phyloP scores from a whole-genome alignment of 805 yeast genomes.

The Ogataea nakhonphanomensis region DNA sequence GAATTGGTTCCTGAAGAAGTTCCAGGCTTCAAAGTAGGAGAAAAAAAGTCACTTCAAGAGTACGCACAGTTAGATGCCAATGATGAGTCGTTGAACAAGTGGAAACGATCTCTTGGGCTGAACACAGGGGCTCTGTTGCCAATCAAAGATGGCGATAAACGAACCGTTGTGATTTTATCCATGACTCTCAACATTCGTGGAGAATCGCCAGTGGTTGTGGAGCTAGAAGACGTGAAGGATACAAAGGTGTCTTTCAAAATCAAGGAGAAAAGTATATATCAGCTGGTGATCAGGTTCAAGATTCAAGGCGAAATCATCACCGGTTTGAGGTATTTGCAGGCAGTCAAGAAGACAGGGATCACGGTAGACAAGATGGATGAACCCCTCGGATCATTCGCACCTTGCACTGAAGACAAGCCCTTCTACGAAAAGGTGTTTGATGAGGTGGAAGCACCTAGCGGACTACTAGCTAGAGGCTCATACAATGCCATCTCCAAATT shows the following conservation, averaged over 20 bases:
- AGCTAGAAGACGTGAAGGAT: slow-evolving; percentile 55
- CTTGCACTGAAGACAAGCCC: slow-evolving; percentile 78
- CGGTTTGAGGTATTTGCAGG: slow-evolving; percentile 82
- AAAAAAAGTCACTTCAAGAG: slow-evolving; percentile 78
- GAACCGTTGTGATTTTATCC: slow-evolving; percentile 76
- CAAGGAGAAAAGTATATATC: slow-evolving; percentile 75
- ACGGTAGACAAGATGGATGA: slow-evolving; percentile 83
- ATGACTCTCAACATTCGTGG: slow-evolving; percentile 70
- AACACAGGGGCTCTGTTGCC: slow-evolving; percentile 56
- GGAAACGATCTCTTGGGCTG: slow-evolving; percentile 88
- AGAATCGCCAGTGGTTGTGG: slow-evolving; percentile 62
- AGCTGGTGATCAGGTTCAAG: slow-evolving; percentile 69
- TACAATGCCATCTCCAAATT: slow-evolving; percentile 80
- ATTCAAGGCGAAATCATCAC: slow-evolving; percentile 84
- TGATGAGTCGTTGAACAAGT: slow-evolving; percentile 84
- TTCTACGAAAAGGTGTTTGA: slow-evolving; percentile 66
- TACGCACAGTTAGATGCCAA: slow-evolving; percentile 81
- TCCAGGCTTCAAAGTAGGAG: slow-evolving; percentile 61
- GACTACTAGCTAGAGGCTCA: slow-evolving; percentile 81
- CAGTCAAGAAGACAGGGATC: slow-evolving; percentile 82
- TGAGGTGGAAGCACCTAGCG: slow-evolving; percentile 88
- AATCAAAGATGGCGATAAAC: slow-evolving; percentile 63
- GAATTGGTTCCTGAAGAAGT: slow-evolving; percentile 61
- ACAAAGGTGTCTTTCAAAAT: slow-evolving; percentile 64
- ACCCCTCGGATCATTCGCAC: slow-evolving; percentile 88